A percentile compares a stretch with the other conserved stretches of the same genome.
phyloP scores from a whole-genome alignment of 306 rosid genomes.

The Fragaria iinumae region DNA sequence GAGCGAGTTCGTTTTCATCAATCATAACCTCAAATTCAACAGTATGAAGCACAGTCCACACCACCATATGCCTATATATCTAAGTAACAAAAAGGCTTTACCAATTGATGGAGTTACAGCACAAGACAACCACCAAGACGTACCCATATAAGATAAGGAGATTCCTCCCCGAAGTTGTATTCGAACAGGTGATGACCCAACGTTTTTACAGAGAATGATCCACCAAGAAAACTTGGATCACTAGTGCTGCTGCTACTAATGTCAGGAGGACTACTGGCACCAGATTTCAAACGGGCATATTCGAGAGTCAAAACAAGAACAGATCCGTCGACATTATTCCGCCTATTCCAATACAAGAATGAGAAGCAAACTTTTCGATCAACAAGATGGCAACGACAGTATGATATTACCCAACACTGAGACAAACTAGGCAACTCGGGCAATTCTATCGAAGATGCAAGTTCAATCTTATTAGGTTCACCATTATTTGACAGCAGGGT shows the following conservation, averaged over 20 bases:
- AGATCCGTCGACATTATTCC: too few relatives aligned
- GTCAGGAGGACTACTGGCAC: neutral
- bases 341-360: accelerated
- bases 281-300: neutral
- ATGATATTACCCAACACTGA: too few relatives aligned
- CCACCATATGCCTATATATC: too few relatives aligned
- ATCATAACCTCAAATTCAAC: too few relatives aligned
- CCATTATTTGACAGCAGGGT: neutral
- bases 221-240: neutral
- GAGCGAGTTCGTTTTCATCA: too few relatives aligned
- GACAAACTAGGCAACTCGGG: too few relatives aligned
- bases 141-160: too few relatives aligned
- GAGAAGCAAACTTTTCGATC: neutral
- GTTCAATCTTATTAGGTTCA: neutral
- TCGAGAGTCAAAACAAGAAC: neutral
- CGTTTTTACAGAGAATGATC: neutral
- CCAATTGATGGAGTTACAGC: neutral
- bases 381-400: neutral
- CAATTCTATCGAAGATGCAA: too few relatives aligned
- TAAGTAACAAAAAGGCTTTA: too few relatives aligned
- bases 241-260: neutral
- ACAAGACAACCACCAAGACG: neutral
- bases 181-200: too few relatives aligned
- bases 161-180: neutral
- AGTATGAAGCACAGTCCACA: too few relatives aligned